These are phyloP conservation scores for Cryphonectria nitschkei DNA, from an alignment of 2,329 filamentous ascomycete genomes.

Conservation along the genomic window DNA sequence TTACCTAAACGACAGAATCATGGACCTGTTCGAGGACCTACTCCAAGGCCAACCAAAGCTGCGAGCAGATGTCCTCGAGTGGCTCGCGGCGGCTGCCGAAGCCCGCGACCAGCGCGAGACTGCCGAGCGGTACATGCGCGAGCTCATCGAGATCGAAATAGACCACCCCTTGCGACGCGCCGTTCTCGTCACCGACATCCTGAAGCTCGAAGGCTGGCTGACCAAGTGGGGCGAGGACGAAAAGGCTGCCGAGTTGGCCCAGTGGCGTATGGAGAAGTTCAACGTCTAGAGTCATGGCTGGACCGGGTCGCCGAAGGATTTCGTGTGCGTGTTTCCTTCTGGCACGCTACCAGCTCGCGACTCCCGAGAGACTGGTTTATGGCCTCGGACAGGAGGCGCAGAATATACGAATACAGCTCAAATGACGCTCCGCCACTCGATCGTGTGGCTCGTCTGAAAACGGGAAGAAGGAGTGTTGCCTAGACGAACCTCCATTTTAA, in stretches of 20 bases:
- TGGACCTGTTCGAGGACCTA: conserved; percentile 9
- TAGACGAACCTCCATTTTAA: not conserved
- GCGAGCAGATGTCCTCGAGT: conserved; percentile 7
- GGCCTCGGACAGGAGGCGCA: not conserved
- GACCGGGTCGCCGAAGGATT: not conserved
- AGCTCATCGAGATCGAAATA: conserved; percentile 12
- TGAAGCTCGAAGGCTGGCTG: conserved; percentile 20
- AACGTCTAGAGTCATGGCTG: not conserved
- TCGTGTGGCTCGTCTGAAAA: too few species aligned
- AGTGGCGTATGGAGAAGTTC: conserved; percentile 5
- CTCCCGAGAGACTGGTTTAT: not conserved
- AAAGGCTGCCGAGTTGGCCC: conserved; percentile 16
- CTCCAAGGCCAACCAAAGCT: not conserved
- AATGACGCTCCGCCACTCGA: not conserved
- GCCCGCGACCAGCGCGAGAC: conserved; percentile 7
- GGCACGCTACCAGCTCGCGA: not conserved
- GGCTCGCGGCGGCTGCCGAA: conserved; percentile 11
- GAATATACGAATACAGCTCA: not conserved
- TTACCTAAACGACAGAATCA: conserved; percentile 10
- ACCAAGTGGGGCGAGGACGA: conserved; percentile 7
- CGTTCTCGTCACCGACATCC: not conserved
- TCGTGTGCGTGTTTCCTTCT: not conserved
- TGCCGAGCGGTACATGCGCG: conserved; percentile 20
- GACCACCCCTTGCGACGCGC: not conserved
- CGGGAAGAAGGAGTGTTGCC: not conserved